Conservation (phyloP, 73 alveolate genomes). For the Durusdinium trenchii region DNA sequence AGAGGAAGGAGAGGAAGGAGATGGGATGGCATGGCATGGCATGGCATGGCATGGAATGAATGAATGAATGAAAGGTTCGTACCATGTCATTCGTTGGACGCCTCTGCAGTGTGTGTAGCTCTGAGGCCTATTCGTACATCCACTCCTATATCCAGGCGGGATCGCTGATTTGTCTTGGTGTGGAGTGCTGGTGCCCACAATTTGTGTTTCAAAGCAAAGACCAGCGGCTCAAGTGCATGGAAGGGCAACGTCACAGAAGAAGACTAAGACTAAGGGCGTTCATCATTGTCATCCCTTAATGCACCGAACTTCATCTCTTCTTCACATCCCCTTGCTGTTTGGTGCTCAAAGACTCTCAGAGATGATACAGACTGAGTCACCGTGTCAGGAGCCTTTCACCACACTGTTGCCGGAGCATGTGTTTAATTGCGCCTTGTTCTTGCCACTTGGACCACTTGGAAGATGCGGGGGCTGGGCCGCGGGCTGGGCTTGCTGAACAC, state of each 20-base stretch:
- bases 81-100: no score
- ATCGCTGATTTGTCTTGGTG: background rate
- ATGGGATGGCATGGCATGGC: no score
- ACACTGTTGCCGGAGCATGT: constrained; percentile 86
- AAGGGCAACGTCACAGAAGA: no score
- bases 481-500: background rate
- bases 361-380: background rate
- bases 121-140: constrained; percentile 90
- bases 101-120: background rate
- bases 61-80: no score
- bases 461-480: background rate
- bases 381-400: constrained; percentile 72
- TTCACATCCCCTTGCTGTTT: background rate
- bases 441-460: background rate
- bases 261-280: no score
- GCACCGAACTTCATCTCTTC: background rate
- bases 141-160: constrained; percentile 84
- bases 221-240: background rate
- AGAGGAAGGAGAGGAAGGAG: no score
- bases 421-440: constrained; percentile 68
- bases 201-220: no score
- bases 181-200: background rate
- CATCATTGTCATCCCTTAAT: background rate
- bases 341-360: background rate
- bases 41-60: no score